Conservation (phyloP, 768 basidiomycete species). For the Hirschioporus abietinus region DNA sequence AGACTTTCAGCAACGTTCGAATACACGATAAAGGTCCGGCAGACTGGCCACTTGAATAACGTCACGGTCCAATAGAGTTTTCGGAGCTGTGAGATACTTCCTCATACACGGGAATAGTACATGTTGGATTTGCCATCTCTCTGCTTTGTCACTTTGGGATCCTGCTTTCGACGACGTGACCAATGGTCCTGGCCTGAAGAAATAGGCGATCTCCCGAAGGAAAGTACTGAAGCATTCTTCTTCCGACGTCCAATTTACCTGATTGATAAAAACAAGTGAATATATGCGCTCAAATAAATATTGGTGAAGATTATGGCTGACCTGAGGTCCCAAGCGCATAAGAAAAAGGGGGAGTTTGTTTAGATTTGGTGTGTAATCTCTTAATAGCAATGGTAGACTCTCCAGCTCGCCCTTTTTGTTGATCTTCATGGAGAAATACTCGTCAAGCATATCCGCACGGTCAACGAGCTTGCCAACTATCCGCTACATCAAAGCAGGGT, state of each 20-base stretch:
- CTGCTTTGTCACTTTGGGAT: constrained; percentile 40
- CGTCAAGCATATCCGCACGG: constrained; percentile 78
- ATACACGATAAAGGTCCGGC: constrained; percentile 90
- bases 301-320: constrained; percentile 24
- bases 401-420: constrained; percentile 61
- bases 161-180: constrained; percentile 19
- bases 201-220: constrained; percentile 85
- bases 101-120: constrained; percentile 84
- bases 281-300: constrained; percentile 1
- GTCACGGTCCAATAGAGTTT: constrained; percentile 60
- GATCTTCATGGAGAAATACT: constrained; percentile 85
- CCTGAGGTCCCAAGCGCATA: constrained; percentile 91
- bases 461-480: constrained; percentile 57
- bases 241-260: constrained; percentile 91
- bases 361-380: constrained; percentile 86
- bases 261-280: constrained; percentile 5
- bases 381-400: constrained; percentile 74
- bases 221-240: constrained; percentile 81
- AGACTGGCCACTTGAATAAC: constrained; percentile 86
- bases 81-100: constrained; percentile 65
- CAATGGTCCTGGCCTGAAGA: constrained; percentile 71
- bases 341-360: constrained; percentile 86
- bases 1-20: constrained; percentile 71
- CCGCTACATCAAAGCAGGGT: constrained; percentile 34
- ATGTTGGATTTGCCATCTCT: constrained; percentile 87